Evolutionary conservation across 1,139 yeast genomes (phyloP).

Genomic region (Ogataea hybrid): DNA sequence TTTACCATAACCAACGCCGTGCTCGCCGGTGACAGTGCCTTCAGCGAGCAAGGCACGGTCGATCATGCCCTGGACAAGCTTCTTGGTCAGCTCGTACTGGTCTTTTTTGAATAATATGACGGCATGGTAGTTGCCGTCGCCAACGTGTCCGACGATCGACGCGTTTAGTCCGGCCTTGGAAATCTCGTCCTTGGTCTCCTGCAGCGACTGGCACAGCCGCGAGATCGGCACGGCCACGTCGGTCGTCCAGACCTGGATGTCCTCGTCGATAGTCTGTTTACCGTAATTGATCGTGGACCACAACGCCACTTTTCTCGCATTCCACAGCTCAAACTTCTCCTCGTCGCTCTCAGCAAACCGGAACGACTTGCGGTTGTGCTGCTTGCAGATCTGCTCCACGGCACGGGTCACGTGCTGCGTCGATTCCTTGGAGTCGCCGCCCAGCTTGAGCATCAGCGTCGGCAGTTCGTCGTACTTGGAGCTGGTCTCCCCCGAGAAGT

Average conservation of each 20-base stretch:
- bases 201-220: too few species aligned
- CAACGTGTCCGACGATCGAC: conserved; percentile 77
- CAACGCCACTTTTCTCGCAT: too few species aligned
- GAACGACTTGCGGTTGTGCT: conserved; percentile 47
- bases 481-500: conserved; percentile 57
- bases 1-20: conserved; percentile 85
- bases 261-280: too few species aligned
- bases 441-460: conserved; percentile 74
- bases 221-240: too few species aligned
- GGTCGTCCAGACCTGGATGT: too few species aligned
- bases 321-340: too few species aligned
- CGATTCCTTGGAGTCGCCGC: conserved; percentile 54
- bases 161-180: too few species aligned
- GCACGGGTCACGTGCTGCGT: conserved; percentile 58
- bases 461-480: conserved; percentile 73
- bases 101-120: conserved; percentile 59
- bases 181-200: too few species aligned
- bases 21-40: conserved; percentile 92
- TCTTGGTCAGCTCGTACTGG: conserved; percentile 44
- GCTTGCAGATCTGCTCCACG: conserved; percentile 51
- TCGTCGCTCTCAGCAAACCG: conserved; percentile 63
- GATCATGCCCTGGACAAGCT: conserved; percentile 66
- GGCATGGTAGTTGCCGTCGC: conserved; percentile 89
- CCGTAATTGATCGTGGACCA: too few species aligned
- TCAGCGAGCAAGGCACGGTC: conserved; percentile 60